These are phyloP conservation scores for Populus tomentosa DNA, from an alignment of 441 rosid genomes.

Conservation along the genomic window DNA sequence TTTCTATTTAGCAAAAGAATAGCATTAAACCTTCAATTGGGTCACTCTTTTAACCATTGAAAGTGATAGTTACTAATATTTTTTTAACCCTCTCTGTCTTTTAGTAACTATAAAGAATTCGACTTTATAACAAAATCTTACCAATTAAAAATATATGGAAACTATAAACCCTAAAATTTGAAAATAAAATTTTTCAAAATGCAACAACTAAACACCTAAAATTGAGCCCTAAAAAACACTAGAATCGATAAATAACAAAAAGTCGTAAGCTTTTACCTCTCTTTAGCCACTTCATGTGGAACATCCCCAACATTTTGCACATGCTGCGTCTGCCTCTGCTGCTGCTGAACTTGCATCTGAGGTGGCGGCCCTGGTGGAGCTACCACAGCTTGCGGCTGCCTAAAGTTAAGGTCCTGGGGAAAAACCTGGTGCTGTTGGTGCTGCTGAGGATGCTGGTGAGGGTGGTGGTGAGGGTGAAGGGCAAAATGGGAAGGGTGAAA, in stretches of 20 bases:
- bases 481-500: slow-evolving; percentile 50
- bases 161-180: no score
- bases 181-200: neutral
- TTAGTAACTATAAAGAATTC: no score
- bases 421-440: slow-evolving; percentile 18
- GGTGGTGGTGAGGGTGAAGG: slow-evolving; percentile 31
- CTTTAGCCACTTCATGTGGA: slow-evolving; percentile 43
- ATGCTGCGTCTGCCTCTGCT: slow-evolving; percentile 13
- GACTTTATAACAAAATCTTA: no score
- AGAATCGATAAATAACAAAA: neutral
- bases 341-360: slow-evolving; percentile 3
- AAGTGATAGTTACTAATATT: no score
- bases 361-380: slow-evolving; percentile 25
- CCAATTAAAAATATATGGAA: no score
- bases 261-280: slow-evolving; percentile 38
- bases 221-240: slow-evolving; percentile 3
- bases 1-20: no score
- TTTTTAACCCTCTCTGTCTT: no score
- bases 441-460: slow-evolving; percentile 24
- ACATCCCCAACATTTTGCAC: slow-evolving; percentile 26
- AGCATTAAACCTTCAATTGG: no score
- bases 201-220: slow-evolving; percentile 16
- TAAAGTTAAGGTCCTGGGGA: slow-evolving; percentile 59
- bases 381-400: slow-evolving; percentile 31
- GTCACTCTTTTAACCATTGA: no score